A percentile compares a stretch with the other conserved stretches of the same genome.
phyloP scores from a whole-genome alignment of 257 asterid species.

The Eucommia ulmoides region DNA sequence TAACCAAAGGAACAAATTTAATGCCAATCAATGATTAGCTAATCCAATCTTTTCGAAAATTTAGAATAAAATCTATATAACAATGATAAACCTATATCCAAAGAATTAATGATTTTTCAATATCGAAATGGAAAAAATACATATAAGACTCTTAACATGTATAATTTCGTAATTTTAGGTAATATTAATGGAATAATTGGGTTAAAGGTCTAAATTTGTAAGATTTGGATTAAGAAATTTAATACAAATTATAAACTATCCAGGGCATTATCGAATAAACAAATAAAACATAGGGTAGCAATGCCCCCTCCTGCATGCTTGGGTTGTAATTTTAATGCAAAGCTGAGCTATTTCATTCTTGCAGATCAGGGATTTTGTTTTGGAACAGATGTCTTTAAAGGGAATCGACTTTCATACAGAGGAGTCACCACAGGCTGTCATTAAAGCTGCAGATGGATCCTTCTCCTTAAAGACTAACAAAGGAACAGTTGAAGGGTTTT shows the following conservation, averaged over 20 bases:
- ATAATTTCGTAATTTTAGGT: no score
- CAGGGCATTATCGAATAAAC: slow-evolving; percentile 68
- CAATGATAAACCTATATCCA: no score
- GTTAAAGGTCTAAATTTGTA: slow-evolving; percentile 88
- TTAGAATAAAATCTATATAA: no score
- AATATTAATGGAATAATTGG: no score
- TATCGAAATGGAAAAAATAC: no score
- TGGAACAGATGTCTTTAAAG: background rate
- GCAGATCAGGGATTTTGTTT: background rate
- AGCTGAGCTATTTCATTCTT: slow-evolving; percentile 27
- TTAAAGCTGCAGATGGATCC: no score
- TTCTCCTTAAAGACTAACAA: background rate
- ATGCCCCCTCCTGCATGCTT: slow-evolving; percentile 91
- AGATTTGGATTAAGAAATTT: slow-evolving; percentile 83
- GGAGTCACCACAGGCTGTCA: background rate
- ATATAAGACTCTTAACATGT: no score
- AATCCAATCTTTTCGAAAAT: no score
- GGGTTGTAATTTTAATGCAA: slow-evolving; percentile 85
- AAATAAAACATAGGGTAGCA: slow-evolving; percentile 63
- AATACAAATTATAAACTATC: slow-evolving; percentile 75
- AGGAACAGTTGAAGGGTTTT: background rate
- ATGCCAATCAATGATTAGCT: no score
- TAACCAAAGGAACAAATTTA: no score
- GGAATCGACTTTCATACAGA: background rate
- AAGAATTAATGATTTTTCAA: no score